phyloP scores from a whole-genome alignment of 1,139 yeast genomes.

The Candida sanyaensis region DNA sequence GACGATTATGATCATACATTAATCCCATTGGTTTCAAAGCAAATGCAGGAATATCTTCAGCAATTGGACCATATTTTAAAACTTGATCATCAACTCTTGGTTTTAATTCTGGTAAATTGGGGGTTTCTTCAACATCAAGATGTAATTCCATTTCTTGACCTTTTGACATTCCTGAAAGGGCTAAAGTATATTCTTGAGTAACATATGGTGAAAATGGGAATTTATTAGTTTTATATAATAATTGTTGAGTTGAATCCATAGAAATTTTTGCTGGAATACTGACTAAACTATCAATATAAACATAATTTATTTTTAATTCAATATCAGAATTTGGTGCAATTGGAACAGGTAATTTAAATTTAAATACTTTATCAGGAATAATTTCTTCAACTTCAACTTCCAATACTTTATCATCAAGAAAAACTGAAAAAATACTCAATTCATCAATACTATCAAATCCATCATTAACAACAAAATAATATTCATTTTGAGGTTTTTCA shows the following conservation, averaged over 20 bases:
- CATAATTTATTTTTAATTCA: slow-evolving; percentile 54
- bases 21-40: slow-evolving; percentile 52
- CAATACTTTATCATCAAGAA: slow-evolving; percentile 24
- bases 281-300: slow-evolving; percentile 47
- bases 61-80: slow-evolving; percentile 60
- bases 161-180: slow-evolving; percentile 49
- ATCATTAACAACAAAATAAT: slow-evolving; percentile 55
- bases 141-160: slow-evolving; percentile 43
- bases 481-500: slow-evolving; percentile 52
- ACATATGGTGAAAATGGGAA: slow-evolving; percentile 64
- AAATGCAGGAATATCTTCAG: slow-evolving; percentile 43
- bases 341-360: slow-evolving; percentile 61
- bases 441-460: slow-evolving; percentile 43
- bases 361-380: slow-evolving; percentile 34
- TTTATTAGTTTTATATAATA: slow-evolving; percentile 57
- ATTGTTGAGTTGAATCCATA: slow-evolving; percentile 63
- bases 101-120: slow-evolving; percentile 24
- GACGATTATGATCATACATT: slow-evolving; percentile 65
- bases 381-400: slow-evolving; percentile 31
- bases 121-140: slow-evolving; percentile 18
- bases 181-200: slow-evolving; percentile 53
- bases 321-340: slow-evolving; percentile 62
- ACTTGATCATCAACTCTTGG: slow-evolving; percentile 39
- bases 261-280: slow-evolving; percentile 68
- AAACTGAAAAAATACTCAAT: slow-evolving; percentile 49